Evolutionary conservation across 2,329 filamentous ascomycete species (phyloP).

Genomic region (Aspergillus phoenicis): DNA sequence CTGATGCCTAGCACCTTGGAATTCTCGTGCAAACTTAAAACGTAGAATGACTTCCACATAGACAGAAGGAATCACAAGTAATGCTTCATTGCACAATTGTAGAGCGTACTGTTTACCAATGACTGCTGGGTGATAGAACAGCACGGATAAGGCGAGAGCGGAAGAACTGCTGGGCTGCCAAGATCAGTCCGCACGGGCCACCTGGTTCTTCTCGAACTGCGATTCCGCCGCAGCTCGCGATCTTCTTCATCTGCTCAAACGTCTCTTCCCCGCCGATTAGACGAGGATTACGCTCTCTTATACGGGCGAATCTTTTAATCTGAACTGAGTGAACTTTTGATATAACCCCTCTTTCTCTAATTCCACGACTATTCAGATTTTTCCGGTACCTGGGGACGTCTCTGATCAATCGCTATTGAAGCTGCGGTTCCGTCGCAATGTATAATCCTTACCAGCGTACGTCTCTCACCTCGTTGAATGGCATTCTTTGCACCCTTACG

Average conservation of each 20-base stretch:
- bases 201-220: slow-evolving; percentile 17
- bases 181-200: slow-evolving; percentile 20
- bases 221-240: slow-evolving; percentile 15
- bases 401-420: slow-evolving; percentile 8
- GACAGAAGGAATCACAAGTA: no score
- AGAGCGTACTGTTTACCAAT: not conserved
- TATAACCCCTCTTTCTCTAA: not conserved
- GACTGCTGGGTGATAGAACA: not conserved
- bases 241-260: slow-evolving; percentile 4
- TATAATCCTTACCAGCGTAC: slow-evolving; percentile 50
- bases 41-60: no score
- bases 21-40: not conserved
- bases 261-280: not conserved
- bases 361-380: not conserved
- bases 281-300: not conserved
- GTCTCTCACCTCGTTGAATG: slow-evolving; percentile 13
- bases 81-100: not conserved
- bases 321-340: no score
- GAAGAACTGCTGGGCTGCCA: not conserved
- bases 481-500: not conserved
- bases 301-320: not conserved
- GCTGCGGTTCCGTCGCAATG: slow-evolving; percentile 35
- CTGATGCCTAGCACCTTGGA: not conserved
- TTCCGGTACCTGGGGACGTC: not conserved
- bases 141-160: not conserved